phyloP scores from a whole-genome alignment of 495 filamentous ascomycete genomes.

The Trichocladium uniseriatum region DNA sequence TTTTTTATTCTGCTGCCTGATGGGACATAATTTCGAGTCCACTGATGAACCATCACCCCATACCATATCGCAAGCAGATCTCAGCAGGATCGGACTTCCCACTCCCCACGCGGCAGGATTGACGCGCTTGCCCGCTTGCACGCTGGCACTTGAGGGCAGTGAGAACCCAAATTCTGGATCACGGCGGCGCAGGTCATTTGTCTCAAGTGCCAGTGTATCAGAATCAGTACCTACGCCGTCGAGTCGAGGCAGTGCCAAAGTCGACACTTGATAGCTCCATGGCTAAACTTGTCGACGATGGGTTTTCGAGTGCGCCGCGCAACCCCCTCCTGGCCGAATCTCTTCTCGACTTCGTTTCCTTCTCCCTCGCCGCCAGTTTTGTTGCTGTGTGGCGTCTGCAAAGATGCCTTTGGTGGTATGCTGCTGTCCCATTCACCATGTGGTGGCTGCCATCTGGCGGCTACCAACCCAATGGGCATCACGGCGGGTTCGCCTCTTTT shows the following conservation, averaged over 20 bases:
- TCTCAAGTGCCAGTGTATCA: too few relatives aligned
- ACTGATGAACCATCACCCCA: background rate
- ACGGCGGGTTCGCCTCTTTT: background rate
- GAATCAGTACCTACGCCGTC: background rate
- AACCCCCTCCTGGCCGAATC: background rate
- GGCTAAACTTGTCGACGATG: too few relatives aligned
- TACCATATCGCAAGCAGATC: conserved; percentile 8
- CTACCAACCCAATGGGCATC: conserved; percentile 15
- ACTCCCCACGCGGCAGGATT: too few relatives aligned
- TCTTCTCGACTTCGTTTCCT: background rate
- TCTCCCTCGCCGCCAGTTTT: background rate
- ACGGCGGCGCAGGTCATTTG: conserved; percentile 1
- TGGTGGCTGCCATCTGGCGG: conserved; percentile 18
- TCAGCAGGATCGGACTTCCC: conserved; percentile 4
- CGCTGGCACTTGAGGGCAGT: conserved; percentile 5
- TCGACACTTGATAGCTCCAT: background rate
- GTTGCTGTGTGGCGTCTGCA: background rate
- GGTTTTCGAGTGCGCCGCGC: too few relatives aligned
- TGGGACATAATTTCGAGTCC: background rate
- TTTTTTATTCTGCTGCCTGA: conserved; percentile 15
- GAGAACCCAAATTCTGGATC: conserved; percentile 10
- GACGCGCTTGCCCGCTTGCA: background rate
- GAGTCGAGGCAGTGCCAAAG: background rate
- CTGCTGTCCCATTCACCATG: background rate
- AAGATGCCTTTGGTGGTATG: background rate